Evolutionary conservation across 2,329 filamentous ascomycete genomes (phyloP).

Genomic region (Penicillium sp.): DNA sequence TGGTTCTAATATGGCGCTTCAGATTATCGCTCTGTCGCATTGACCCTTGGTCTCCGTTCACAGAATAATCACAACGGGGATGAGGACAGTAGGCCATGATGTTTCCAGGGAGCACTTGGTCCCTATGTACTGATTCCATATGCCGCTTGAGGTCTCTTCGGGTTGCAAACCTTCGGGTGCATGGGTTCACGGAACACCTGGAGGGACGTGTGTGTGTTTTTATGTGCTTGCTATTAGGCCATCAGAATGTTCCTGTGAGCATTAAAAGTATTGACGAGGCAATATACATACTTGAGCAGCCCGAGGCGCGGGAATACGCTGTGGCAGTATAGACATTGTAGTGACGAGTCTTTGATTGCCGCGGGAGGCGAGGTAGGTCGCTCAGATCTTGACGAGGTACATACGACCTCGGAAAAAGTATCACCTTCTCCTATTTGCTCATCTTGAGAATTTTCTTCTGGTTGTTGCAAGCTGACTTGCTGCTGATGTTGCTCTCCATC

Average conservation of each 20-base stretch:
- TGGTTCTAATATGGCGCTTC: not conserved
- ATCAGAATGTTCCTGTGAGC: not conserved
- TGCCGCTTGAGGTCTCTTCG: not conserved
- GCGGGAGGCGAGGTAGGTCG: not conserved
- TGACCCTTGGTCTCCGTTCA: not conserved
- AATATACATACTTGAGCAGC: not conserved
- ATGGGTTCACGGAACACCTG: not conserved
- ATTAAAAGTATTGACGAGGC: not conserved
- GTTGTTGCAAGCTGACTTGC: not conserved
- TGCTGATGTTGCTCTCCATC: not conserved
- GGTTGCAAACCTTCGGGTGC: not conserved
- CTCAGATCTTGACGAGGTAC: not conserved
- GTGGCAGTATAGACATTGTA: not conserved
- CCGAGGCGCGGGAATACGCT: not conserved
- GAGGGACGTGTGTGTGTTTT: not conserved
- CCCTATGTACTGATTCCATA: not conserved
- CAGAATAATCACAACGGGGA: not conserved
- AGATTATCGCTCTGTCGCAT: not conserved
- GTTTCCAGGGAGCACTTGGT: not conserved
- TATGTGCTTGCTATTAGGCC: not conserved
- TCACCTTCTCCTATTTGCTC: not conserved
- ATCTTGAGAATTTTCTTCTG: not conserved
- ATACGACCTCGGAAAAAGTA: not conserved
- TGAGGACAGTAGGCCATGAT: not conserved
- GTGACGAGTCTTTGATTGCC: not conserved